These are phyloP conservation scores for Colletotrichum lini DNA, from an alignment of 2,329 filamentous ascomycete genomes.

Conservation along the genomic window DNA sequence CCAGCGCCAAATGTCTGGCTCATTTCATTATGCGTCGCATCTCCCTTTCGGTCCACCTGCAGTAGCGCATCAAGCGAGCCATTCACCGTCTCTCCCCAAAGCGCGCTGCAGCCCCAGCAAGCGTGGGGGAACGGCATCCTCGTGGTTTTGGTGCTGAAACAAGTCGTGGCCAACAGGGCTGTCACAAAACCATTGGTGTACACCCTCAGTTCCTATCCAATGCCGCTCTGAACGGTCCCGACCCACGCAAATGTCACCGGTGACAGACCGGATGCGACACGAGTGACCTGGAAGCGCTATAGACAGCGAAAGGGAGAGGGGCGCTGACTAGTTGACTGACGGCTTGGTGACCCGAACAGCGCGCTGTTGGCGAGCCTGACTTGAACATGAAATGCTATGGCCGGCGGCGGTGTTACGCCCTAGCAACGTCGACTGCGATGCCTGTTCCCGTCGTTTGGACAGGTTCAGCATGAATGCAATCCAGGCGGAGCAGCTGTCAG, in stretches of 20 bases:
- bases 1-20: conserved; percentile 23
- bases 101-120: conserved; percentile 8
- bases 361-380: conserved; percentile 13
- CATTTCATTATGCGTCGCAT: conserved; percentile 20
- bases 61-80: conserved; percentile 40
- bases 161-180: conserved; percentile 35
- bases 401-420: background rate
- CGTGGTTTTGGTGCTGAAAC: conserved; percentile 31
- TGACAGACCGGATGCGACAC: conserved; percentile 14
- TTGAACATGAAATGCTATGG: background rate
- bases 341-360: background rate
- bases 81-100: conserved; percentile 19
- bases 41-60: conserved; percentile 34
- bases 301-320: background rate
- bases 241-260: conserved; percentile 20
- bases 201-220: conserved; percentile 29
- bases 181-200: conserved; percentile 20
- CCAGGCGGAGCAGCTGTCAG: background rate
- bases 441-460: background rate
- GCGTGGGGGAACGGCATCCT: conserved; percentile 29
- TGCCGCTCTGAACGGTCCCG: conserved; percentile 13
- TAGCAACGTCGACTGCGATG: background rate
- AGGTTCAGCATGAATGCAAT: too few species aligned
- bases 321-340: conserved; percentile 22
- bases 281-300: conserved; percentile 18